Evolutionary conservation across 164 flowering plant genomes (phyloP).

Genomic region (Umbilicus rupestris): DNA sequence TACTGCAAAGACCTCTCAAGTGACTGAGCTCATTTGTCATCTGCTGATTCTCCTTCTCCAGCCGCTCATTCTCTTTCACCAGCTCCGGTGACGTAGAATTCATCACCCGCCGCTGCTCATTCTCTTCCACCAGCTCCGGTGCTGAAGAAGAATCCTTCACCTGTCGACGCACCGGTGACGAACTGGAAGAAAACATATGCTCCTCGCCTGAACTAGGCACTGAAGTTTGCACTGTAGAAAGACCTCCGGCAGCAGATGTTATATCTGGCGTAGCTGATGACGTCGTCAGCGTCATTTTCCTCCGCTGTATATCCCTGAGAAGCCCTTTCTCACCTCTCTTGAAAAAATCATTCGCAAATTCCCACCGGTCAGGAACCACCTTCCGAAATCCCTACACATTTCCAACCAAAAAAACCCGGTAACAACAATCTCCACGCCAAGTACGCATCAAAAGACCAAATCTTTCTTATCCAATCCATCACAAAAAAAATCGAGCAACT

Average conservation of each 20-base stretch:
- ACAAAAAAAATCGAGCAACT: slow-evolving; percentile 6
- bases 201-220: slow-evolving; percentile 50
- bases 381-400: slow-evolving; percentile 50
- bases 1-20: slow-evolving; percentile 33
- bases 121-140: background rate
- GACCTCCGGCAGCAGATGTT: slow-evolving; percentile 11
- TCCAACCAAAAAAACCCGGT: background rate
- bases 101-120: slow-evolving; percentile 3
- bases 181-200: no score
- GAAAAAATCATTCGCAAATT: slow-evolving; percentile 73
- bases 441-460: background rate
- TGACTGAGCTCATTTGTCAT: slow-evolving; percentile 35
- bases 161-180: slow-evolving; percentile 13
- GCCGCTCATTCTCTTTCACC: slow-evolving; percentile 49
- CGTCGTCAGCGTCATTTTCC: slow-evolving; percentile 34
- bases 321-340: slow-evolving; percentile 52
- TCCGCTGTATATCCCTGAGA: slow-evolving; percentile 60
- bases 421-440: no score
- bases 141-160: background rate
- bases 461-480: background rate
- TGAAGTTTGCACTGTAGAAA: slow-evolving; percentile 16
- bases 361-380: slow-evolving; percentile 81
- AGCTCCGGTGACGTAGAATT: slow-evolving; percentile 32
- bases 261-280: background rate
- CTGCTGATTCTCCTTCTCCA: slow-evolving; percentile 34